These are phyloP conservation scores for Teratosphaeria zuluensis DNA, from an alignment of 2,329 filamentous ascomycete species.

Conservation along the genomic window DNA sequence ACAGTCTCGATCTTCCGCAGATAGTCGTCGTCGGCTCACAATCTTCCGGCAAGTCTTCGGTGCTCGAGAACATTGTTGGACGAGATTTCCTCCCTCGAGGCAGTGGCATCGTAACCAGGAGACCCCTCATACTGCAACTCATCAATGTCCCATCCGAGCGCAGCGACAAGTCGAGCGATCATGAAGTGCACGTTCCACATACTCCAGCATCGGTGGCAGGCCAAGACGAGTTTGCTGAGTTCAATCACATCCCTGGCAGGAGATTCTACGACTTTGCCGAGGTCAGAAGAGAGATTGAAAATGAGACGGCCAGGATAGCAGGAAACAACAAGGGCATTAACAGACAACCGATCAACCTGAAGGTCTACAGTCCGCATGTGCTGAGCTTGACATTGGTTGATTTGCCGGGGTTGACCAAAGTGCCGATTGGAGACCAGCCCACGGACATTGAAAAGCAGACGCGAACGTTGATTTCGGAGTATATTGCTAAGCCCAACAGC, in stretches of 20 bases:
- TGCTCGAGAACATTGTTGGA: constrained; percentile 97
- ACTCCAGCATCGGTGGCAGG: constrained; percentile 62
- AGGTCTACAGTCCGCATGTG: constrained; percentile 95
- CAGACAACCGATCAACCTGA: constrained; percentile 92
- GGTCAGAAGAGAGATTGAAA: constrained; percentile 94
- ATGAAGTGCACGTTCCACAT: constrained; percentile 61
- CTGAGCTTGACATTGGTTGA: constrained; percentile 94
- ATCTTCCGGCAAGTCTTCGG: constrained; percentile 95
- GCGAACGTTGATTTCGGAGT: constrained; percentile 89
- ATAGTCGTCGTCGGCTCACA: constrained; percentile 99
- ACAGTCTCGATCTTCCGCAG: constrained; percentile 92
- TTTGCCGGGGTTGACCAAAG: constrained; percentile 90
- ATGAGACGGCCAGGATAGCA: constrained; percentile 86
- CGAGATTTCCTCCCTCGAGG: constrained; percentile 93
- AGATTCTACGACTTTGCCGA: constrained; percentile 85
- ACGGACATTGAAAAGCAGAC: constrained; percentile 98
- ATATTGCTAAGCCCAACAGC: constrained; percentile 97
- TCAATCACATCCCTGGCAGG: constrained; percentile 85
- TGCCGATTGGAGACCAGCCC: constrained; percentile 94
- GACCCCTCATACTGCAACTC: constrained; percentile 90
- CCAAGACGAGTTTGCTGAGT: constrained; percentile 79
- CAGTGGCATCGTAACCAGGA: constrained; percentile 89
- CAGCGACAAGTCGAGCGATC: constrained; percentile 57
- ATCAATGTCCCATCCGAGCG: constrained; percentile 81
- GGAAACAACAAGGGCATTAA: constrained; percentile 99